Evolutionary conservation across 148 eudicot genomes (phyloP), one percentile per base, ranked within the genome.

Genomic region (Camellia granthamiana): DNA sequence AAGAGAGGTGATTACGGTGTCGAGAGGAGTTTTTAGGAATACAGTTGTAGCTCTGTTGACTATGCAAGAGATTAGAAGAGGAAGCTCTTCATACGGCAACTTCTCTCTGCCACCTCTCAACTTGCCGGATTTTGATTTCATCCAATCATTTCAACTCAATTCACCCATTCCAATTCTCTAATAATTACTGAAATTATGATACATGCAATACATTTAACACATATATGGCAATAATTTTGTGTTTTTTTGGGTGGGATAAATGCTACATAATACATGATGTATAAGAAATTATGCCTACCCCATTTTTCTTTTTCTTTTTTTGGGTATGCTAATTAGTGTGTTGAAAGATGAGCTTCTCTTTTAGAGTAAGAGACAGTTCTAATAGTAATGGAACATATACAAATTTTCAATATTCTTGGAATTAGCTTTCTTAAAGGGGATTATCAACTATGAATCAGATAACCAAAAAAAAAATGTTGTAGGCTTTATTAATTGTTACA

Each of bases 21-120:
- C 84, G 0, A 90, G 88, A 77, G 93, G 89, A 46, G 89, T 93
- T 68, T 93, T 90, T 68, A 85, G 92, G 79, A 93, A 90, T 69
- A 92, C 98, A 60, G 87, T 92, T 38, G 94, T 92, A 23, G 96
- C 98, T 41, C 82, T 93, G 21, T 7, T 89, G 61, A 90, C 91
- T 1, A 89, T 93, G 92, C 83, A 89, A 71, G 91, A 92, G 77
- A 88, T 92, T 3, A 88, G 96, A 62, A 89, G 84, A 69, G 92
- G 92, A 47, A 93, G 92, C 77, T 92, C 96, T 11, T 88, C 97
- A 75, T 80, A 79, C 49, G 81, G 88, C 65, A 89, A 84, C 52
- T 90, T 89, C 42, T 90, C 94, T 19, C 78, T 91, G 79, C 94
- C 94, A 70, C 93, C 94, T 14, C 90, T 91, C 75, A 86, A 83